Evolutionary conservation across 2,329 filamentous ascomycete genomes (phyloP), one percentile per base, ranked within the genome.

Genomic region (Neoascochyta sp.): DNA sequence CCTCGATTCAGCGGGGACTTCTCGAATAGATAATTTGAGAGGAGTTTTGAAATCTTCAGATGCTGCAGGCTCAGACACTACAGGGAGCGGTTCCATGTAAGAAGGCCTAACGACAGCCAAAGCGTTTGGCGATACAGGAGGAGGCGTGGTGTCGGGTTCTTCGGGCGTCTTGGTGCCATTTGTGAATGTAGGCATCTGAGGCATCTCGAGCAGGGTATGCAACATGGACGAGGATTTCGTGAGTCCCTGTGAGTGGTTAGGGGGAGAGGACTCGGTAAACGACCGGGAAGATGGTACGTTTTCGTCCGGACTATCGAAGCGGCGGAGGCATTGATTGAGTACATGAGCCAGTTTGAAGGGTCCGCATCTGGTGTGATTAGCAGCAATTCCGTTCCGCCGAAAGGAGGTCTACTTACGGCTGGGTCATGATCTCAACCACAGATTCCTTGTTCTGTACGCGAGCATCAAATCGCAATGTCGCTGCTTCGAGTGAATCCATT

Each of bases 391-490:
- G n/a, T n/a, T n/a, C n/a, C n/a, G n/a, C n/a, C n/a, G n/a, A n/a
- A n/a, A n/a, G n/a, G n/a, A 7, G 9, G 3, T 12, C 3, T 10
- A 50, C 54, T 45, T 28, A 59, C 50, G 59, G 59, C 17, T 62
- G 59, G 3, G 54, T 54, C 15, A 59, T 48, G 4, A 62, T 52
- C 26, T 62, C 57, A 0, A 60, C 55, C 2, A 59, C 51, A 7
- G 48, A 52, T 26, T 60, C 48, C 17, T 46, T 49, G 19, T 39
- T 54, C 9, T 30, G 19, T 0, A 61, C 42, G 4, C 57, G 54
- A 7, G 41, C 53, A 27, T 62, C 57, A 2, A 51, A 50, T 7
- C 55, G 50, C n/a, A 62, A 34, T 5, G 53, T 53, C 2, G 57
- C 41, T 10, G 57, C 57, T 37, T 63, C 55, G 0, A 59, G 38